phyloP scores from a whole-genome alignment of 768 basidiomycete species.

The Calocybe gangraenosa region DNA sequence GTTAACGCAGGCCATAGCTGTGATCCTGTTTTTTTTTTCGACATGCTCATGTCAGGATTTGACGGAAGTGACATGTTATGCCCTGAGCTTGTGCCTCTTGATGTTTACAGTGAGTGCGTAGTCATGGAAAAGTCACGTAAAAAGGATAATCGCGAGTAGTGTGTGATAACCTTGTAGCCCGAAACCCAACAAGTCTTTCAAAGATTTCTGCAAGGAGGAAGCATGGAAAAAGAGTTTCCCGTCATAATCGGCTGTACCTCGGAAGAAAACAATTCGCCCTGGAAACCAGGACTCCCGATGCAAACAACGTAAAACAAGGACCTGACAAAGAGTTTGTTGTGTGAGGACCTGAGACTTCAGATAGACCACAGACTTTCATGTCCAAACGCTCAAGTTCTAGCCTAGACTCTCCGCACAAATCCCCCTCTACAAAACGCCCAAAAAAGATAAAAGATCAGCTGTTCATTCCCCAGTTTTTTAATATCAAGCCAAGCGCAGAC shows the following conservation, averaged over 20 bases:
- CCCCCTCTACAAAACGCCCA: slow-evolving; percentile 2
- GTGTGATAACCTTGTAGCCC: too few relatives aligned
- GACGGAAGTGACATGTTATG: background rate
- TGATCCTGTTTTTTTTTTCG: too few relatives aligned
- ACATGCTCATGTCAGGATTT: too few relatives aligned
- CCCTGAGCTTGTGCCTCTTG: background rate
- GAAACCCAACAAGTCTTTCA: too few relatives aligned
- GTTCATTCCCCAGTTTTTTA: slow-evolving; percentile 9
- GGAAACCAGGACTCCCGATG: slow-evolving; percentile 1
- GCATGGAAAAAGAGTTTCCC: background rate
- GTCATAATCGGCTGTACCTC: background rate
- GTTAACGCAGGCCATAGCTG: background rate
- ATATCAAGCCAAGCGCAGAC: slow-evolving; percentile 1
- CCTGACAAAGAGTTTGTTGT: background rate
- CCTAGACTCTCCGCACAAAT: background rate
- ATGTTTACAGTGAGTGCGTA: background rate
- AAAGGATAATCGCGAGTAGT: background rate
- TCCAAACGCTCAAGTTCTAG: slow-evolving; percentile 7
- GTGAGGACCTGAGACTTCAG: background rate
- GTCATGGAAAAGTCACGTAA: background rate
- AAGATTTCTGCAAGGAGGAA: background rate
- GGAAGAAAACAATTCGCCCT: too few relatives aligned
- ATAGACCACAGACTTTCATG: background rate
- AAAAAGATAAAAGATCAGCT: slow-evolving; percentile 4
- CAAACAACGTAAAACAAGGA: slow-evolving; percentile 1